Conservation (phyloP, 768 basidiomycete species). For the Lanmaoa rubissima region DNA sequence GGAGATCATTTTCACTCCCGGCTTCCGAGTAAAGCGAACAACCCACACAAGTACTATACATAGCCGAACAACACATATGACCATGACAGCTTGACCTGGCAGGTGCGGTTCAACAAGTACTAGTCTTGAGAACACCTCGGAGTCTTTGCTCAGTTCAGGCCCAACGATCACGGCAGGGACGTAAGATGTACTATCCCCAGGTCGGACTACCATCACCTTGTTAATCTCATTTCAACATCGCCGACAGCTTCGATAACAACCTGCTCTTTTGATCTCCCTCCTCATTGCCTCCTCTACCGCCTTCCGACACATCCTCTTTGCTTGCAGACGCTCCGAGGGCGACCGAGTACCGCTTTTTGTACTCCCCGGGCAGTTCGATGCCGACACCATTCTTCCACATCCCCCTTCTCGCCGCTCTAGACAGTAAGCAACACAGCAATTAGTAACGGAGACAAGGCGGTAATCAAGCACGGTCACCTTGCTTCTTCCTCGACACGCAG, state of each 20-base stretch:
- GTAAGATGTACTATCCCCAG: background rate
- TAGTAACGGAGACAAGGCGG: background rate
- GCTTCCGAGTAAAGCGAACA: too few relatives aligned
- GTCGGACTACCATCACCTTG: background rate
- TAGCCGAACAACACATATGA: background rate
- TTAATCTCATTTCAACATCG: constrained; percentile 4
- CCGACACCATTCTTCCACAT: constrained; percentile 64
- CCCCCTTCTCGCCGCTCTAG: constrained; percentile 60
- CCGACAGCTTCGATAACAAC: constrained; percentile 7
- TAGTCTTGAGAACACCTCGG: too few relatives aligned
- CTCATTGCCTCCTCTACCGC: background rate
- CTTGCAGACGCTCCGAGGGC: constrained; percentile 8
- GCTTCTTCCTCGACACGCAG: constrained; percentile 62
- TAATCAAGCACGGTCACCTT: constrained; percentile 41
- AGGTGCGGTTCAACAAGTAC: too few relatives aligned
- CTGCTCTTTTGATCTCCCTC: background rate
- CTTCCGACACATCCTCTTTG: background rate
- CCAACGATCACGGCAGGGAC: background rate
- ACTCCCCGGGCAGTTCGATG: constrained; percentile 73
- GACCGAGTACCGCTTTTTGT: constrained; percentile 64
- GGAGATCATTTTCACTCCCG: background rate
- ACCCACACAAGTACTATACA: background rate
- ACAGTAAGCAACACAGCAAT: background rate
- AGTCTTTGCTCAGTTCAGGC: too few relatives aligned
- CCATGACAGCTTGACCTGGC: too few relatives aligned